Evolutionary conservation across 2,329 filamentous ascomycete genomes (phyloP).

Genomic region (Epichloe sibirici): DNA sequence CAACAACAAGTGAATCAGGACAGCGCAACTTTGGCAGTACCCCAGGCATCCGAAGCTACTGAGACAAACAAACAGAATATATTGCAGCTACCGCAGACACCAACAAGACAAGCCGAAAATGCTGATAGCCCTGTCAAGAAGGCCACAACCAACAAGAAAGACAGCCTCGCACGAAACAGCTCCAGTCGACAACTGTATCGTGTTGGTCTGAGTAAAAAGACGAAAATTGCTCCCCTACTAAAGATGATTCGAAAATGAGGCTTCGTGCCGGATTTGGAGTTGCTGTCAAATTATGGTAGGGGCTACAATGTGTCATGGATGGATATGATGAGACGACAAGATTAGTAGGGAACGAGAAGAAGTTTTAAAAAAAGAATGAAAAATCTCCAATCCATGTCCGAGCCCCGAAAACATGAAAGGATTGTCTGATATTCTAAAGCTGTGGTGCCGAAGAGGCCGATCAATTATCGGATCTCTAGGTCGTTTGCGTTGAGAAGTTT

Average conservation of each 20-base stretch:
- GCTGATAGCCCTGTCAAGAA: not conserved
- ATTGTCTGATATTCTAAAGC: no score
- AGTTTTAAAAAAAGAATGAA: not conserved
- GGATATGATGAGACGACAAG: not conserved
- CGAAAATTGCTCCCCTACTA: constrained; percentile 37
- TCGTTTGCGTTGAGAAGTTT: no score
- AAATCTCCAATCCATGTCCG: not conserved
- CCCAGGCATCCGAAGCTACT: not conserved
- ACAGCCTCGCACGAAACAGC: constrained; percentile 7
- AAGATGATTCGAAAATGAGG: constrained; percentile 33
- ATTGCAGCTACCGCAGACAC: not conserved
- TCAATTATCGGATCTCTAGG: no score
- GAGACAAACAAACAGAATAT: not conserved
- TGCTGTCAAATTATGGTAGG: not conserved
- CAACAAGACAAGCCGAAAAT: not conserved
- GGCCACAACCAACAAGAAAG: constrained; percentile 5
- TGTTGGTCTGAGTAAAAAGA: constrained; percentile 38
- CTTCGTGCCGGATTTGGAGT: not conserved
- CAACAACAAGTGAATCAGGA: not conserved
- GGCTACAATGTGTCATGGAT: not conserved
- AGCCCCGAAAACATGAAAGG: not conserved
- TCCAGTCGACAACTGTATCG: constrained; percentile 30
- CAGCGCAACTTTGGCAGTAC: not conserved
- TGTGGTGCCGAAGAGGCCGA: no score
- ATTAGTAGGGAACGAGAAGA: not conserved